Base-by-base conservation (phyloP, 768 basidiomycete species). In the Brasilioporus rufonigricans region DNA sequence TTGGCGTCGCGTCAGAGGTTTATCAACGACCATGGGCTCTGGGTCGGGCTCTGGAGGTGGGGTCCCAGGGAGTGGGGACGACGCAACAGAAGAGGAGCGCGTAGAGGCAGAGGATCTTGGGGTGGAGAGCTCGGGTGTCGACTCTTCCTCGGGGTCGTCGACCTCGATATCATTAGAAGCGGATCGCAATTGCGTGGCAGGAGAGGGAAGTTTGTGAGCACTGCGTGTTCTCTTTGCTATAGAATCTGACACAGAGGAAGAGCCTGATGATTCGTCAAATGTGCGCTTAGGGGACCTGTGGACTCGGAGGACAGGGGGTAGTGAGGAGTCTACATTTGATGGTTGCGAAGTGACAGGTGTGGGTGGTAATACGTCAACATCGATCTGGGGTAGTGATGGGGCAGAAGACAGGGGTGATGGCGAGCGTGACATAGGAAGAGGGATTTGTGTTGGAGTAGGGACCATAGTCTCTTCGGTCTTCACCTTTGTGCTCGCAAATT, bases 1-100 rank as follows among this genome's bases (percentile, higher is more conserved):
- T 70, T 92, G 82, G 21, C 88, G 73, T 45, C 85, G 73, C 8
- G 88, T 91, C 44, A 91, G 50, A 7, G 75, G 76, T 44, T 71
- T 76, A 58, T 74, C 58, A 32, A 52, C 18, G 23, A 7, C 41
- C 12, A 38, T 44, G 10, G 58, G 50, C 21, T 59, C 55, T 1
- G 50, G 38, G 13, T 52, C 72, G 1, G 65, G 58, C 12, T 68
- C 67, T 1, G 67, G 66, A 39, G 73, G 68, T 0, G 69, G 66
- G 7, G 71, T 69, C 49, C 71, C 68, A n/a, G 74, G 69, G 38
- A 74, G 63, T n/a, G 73, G 70, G 13, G 76, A 73, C 13, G 70
- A 69, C 39, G 56, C 62, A 31, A 66, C 61, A 21, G 71, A 73
- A 38, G 69, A 69, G 44, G 62, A 70, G n/a, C 55, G 68, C 9